Base-by-base conservation (phyloP, 495 filamentous ascomycete genomes). In the Penicillium flavigenum region DNA sequence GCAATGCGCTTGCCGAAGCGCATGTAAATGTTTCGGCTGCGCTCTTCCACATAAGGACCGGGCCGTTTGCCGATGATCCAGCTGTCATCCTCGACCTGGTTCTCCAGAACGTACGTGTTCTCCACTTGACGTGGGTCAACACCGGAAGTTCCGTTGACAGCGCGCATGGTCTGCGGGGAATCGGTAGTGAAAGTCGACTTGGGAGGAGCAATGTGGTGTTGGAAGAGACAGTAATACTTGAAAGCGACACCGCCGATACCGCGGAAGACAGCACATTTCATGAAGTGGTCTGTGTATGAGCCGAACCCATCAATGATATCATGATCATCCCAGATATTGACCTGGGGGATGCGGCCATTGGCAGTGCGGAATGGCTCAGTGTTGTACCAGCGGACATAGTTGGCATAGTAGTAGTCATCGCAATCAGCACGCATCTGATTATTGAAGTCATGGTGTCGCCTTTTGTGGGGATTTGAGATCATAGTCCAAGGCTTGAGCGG, bases 251-350 rank as follows among this genome's bases (percentile, higher is more conserved):
- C 90, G 10, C 92, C 92, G 59, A 98, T 93, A 48, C 93, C 92
- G 54, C 87, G 83, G 76, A 98, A 96, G 34, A 96, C 89, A 46
- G 88, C 79, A 64, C 91, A 96, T 67, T 81, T 85, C 93, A 98
- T 96, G 73, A 96, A 96, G 31, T 90, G 86, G 63, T 96, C 89
- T 3, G 89, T 89, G 70, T 98, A 96, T 1, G 88, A 92, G 3
- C 93, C 93, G 61, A 96, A 96, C 5, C 92, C 92, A 63, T 96
- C 92, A 61, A 93, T 93, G 60, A 93, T 93, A 71, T 91, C 81
- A 68, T 96, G 92, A 64, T 96, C 91, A 70, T 96, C 92, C 92
- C 93, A 98, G 42, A 96, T 87, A 68, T 96, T 96, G 65, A 98
- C 70, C 72, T 96, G 91, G 1, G 93, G 85, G 64, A 98, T 98